These are phyloP conservation scores for Xanthoparmelia taractica DNA, from an alignment of 495 filamentous ascomycete species.

Conservation along the genomic window DNA sequence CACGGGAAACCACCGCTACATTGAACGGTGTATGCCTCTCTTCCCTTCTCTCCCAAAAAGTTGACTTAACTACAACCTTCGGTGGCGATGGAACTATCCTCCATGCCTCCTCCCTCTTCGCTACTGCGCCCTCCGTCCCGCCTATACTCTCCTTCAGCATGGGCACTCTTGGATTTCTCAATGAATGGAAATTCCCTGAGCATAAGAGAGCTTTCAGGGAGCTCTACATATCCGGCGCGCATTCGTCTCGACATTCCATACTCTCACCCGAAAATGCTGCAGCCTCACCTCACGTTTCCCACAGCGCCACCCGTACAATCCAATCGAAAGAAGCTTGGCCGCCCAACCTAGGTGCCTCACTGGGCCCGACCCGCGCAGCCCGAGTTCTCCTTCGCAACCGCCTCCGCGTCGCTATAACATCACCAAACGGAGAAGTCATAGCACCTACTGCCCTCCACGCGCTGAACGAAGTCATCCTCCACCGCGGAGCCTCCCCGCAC, in stretches of 20 bases:
- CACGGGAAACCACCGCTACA: conserved; percentile 29
- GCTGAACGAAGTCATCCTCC: conserved; percentile 91
- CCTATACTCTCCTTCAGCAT: conserved; percentile 95
- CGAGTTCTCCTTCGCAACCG: conserved; percentile 80
- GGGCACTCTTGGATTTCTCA: conserved; percentile 90
- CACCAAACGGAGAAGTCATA: conserved; percentile 33
- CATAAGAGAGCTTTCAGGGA: conserved; percentile 85
- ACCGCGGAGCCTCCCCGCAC: conserved; percentile 82
- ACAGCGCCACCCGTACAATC: conserved; percentile 28
- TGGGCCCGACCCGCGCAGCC: conserved; percentile 65
- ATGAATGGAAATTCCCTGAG: conserved; percentile 92
- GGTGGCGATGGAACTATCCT: conserved; percentile 95
- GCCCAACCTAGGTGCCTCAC: conserved; percentile 66
- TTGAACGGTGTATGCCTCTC: conserved; percentile 31
- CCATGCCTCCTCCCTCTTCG: conserved; percentile 84
- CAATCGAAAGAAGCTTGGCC: conserved; percentile 51
- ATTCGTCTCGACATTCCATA: conserved; percentile 9
- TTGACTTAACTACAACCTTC: conserved; percentile 79
- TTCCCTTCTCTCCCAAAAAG: conserved; percentile 52
- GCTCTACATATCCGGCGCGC: conserved; percentile 83
- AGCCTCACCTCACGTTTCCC: conserved; percentile 21
- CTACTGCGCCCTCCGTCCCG: conserved; percentile 69
- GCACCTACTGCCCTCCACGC: conserved; percentile 56
- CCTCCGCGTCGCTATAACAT: conserved; percentile 72
- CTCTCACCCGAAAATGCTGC: conserved; percentile 13